A percentile compares a stretch with the other conserved stretches of the same genome.
Conservation (phyloP, 2,329 filamentous ascomycete species). For the Pseudovirgaria hyperparasitica region DNA sequence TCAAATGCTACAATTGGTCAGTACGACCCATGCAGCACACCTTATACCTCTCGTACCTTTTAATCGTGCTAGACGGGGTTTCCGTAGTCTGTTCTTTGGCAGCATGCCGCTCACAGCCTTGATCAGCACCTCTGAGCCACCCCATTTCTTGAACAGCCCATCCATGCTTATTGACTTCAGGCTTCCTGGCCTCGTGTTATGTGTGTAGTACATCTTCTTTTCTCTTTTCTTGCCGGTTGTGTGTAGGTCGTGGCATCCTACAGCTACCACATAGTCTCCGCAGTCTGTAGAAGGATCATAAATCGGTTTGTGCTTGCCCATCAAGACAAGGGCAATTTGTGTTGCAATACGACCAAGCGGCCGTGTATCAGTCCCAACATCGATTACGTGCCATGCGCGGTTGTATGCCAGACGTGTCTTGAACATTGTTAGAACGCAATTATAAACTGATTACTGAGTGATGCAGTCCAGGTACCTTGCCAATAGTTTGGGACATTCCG, state of each 20-base stretch:
- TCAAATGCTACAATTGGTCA: constrained; percentile 55
- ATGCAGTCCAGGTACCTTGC: constrained; percentile 44
- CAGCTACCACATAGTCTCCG: constrained; percentile 95
- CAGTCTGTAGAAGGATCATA: constrained; percentile 96
- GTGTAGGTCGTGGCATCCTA: constrained; percentile 74
- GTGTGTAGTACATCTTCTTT: constrained; percentile 93
- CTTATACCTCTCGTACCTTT: constrained; percentile 38
- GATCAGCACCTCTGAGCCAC: constrained; percentile 79
- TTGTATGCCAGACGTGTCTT: constrained; percentile 95
- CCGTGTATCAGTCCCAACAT: constrained; percentile 54
- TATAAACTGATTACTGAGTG: too few relatives aligned
- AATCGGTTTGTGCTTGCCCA: constrained; percentile 99
- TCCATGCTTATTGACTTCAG: constrained; percentile 90
- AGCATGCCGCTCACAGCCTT: constrained; percentile 94
- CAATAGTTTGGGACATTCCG: constrained; percentile 71
- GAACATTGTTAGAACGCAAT: too few relatives aligned
- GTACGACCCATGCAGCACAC: constrained; percentile 1
- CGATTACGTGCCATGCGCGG: constrained; percentile 85
- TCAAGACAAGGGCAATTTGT: constrained; percentile 73
- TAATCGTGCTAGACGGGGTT: constrained; percentile 73
- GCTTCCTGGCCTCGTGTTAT: constrained; percentile 80
- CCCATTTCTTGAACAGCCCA: constrained; percentile 83
- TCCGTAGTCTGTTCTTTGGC: constrained; percentile 87
- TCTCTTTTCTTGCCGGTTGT: constrained; percentile 83
- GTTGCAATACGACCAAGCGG: constrained; percentile 84